A percentile compares a stretch with the other conserved stretches of the same genome.
These are phyloP conservation scores for Chaetomium tenue DNA, from an alignment of 495 filamentous ascomycete species.

Conservation along the genomic window DNA sequence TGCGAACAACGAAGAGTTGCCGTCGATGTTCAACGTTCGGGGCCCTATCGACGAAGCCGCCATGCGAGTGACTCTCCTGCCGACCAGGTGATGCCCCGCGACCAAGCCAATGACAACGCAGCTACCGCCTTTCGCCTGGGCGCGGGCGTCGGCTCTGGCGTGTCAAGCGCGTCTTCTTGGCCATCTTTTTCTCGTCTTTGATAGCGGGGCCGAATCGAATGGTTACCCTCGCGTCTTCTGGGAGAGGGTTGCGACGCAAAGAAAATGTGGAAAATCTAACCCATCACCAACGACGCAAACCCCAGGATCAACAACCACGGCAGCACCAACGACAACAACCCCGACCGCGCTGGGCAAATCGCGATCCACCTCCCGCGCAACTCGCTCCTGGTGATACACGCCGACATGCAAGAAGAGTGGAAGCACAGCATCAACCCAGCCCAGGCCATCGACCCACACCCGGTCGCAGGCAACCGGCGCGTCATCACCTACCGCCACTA, in stretches of 20 bases:
- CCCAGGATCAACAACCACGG: not conserved
- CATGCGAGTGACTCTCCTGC: not conserved
- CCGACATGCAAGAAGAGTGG: slow-evolving; percentile 82
- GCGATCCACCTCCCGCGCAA: slow-evolving; percentile 92
- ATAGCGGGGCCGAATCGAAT: too few relatives aligned
- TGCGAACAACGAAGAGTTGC: not conserved
- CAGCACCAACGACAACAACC: too few relatives aligned
- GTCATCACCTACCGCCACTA: slow-evolving; percentile 94
- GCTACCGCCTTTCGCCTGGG: too few relatives aligned
- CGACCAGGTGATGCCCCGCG: too few relatives aligned
- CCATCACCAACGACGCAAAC: slow-evolving; percentile 18
- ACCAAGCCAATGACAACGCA: too few relatives aligned
- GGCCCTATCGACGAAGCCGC: not conserved
- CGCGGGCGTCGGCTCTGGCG: too few relatives aligned
- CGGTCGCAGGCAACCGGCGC: slow-evolving; percentile 69
- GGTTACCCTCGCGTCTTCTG: too few relatives aligned
- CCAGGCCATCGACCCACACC: slow-evolving; percentile 74
- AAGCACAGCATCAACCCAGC: slow-evolving; percentile 76
- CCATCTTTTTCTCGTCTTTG: too few relatives aligned
- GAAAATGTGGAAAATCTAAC: too few relatives aligned
- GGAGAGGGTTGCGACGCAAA: too few relatives aligned
- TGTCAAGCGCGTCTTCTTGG: too few relatives aligned
- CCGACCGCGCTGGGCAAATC: slow-evolving; percentile 74
- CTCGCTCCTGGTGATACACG: slow-evolving; percentile 89
- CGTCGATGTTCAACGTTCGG: not conserved